phyloP scores from a whole-genome alignment of 2,329 filamentous ascomycete genomes.

The Cladosporium sp. region DNA sequence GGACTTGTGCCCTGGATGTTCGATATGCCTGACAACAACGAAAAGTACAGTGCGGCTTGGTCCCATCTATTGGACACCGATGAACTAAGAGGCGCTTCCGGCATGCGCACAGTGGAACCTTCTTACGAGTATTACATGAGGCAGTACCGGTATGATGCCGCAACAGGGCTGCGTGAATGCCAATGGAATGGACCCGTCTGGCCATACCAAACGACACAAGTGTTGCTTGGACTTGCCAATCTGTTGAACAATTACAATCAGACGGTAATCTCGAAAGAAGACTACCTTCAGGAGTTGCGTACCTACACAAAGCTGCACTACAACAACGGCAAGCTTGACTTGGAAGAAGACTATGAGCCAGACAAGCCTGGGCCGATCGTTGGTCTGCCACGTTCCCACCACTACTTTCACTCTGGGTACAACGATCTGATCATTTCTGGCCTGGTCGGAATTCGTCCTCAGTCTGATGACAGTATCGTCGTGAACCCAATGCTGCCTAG shows the following conservation, averaged over 20 bases:
- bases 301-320: slow-evolving; percentile 41
- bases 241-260: slow-evolving; percentile 40
- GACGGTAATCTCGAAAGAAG: slow-evolving; percentile 25
- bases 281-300: slow-evolving; percentile 36
- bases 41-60: slow-evolving; percentile 36
- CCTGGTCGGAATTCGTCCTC: slow-evolving; percentile 40
- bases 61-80: slow-evolving; percentile 34
- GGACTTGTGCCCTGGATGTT: slow-evolving; percentile 43
- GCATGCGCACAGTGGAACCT: slow-evolving; percentile 42
- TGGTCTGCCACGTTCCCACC: slow-evolving; percentile 39
- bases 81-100: slow-evolving; percentile 33
- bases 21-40: slow-evolving; percentile 38
- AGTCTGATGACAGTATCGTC: slow-evolving; percentile 36
- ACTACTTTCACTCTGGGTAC: slow-evolving; percentile 46
- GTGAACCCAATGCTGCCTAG: slow-evolving; percentile 37
- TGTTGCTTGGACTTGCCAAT: slow-evolving; percentile 39
- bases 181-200: slow-evolving; percentile 46
- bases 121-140: slow-evolving; percentile 45
- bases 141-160: slow-evolving; percentile 37
- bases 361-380: slow-evolving; percentile 41
- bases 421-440: slow-evolving; percentile 40
- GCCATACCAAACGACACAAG: slow-evolving; percentile 43
- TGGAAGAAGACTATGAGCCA: slow-evolving; percentile 44
- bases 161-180: slow-evolving; percentile 36
- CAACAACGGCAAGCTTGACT: slow-evolving; percentile 31